These are phyloP conservation scores for Cornus controversa DNA, from an alignment of 148 eudicot species.

Conservation along the genomic window DNA sequence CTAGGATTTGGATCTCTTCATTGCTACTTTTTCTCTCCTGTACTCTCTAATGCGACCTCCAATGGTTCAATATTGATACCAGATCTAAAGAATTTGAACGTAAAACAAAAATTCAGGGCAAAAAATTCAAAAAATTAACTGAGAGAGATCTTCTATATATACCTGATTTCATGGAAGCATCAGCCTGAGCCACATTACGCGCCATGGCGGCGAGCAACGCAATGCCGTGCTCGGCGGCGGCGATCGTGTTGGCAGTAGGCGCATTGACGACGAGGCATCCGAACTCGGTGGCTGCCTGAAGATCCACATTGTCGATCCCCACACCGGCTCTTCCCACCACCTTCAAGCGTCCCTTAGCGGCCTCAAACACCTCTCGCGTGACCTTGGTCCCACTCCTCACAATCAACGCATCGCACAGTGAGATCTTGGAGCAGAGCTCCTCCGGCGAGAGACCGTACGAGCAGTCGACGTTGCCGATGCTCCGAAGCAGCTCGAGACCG, in stretches of 20 bases:
- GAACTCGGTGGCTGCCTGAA: constrained; percentile 67
- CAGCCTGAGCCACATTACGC: constrained; percentile 68
- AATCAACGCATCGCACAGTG: constrained; percentile 58
- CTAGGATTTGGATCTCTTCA: no score
- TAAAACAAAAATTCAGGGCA: not conserved
- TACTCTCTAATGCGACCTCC: no score
- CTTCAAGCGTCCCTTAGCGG: constrained; percentile 54
- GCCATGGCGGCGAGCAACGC: constrained; percentile 71
- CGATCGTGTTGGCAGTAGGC: constrained; percentile 75
- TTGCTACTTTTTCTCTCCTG: no score
- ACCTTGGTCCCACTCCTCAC: constrained; percentile 82
- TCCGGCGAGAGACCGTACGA: constrained; percentile 49
- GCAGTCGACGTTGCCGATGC: constrained; percentile 53
- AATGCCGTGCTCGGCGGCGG: constrained; percentile 77
- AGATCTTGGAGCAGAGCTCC: constrained; percentile 45
- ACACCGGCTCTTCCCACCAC: constrained; percentile 85
- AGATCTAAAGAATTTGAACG: not conserved
- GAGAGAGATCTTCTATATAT: not conserved
- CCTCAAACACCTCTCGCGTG: constrained; percentile 53
- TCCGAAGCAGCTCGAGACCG: constrained; percentile 49
- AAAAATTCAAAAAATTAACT: not conserved
- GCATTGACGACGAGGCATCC: constrained; percentile 75
- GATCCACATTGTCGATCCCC: constrained; percentile 77
- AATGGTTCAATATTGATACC: not conserved
- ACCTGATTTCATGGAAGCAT: constrained; percentile 80